Conservation (phyloP, 83 land plant genomes). For the Picea mariana region DNA sequence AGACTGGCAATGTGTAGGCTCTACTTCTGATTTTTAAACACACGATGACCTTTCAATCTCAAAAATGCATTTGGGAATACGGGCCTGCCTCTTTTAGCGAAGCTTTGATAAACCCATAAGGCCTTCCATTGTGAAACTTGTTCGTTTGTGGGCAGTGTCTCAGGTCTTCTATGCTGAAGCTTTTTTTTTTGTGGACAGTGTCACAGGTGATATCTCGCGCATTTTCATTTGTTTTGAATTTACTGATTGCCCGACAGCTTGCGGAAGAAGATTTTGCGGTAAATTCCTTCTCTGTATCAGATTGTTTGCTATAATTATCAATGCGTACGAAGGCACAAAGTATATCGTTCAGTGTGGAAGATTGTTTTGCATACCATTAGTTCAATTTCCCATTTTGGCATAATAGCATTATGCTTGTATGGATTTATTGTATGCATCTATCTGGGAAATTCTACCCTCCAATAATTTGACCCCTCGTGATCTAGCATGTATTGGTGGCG, state of each 20-base stretch:
- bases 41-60: not conserved
- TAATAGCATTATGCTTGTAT: not conserved
- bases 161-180: constrained; percentile 21
- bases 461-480: too few relatives aligned
- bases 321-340: not conserved
- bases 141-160: constrained; percentile 34
- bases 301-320: not conserved
- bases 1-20: not conserved
- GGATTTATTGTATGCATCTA: too few relatives aligned
- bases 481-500: not conserved
- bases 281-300: not conserved
- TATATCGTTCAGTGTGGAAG: not conserved
- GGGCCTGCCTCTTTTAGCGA: not conserved
- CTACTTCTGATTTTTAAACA: not conserved
- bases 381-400: not conserved
- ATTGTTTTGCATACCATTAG: not conserved
- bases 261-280: constrained; percentile 65
- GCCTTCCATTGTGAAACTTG: not conserved
- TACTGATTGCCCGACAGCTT: constrained; percentile 63
- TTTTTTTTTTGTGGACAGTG: constrained; percentile 27
- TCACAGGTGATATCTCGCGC: constrained; percentile 69
- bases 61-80: not conserved
- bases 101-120: not conserved
- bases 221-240: too few relatives aligned
- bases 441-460: too few relatives aligned